phyloP scores from a whole-genome alignment of 495 filamentous ascomycete species.

The Penicillium manginii region DNA sequence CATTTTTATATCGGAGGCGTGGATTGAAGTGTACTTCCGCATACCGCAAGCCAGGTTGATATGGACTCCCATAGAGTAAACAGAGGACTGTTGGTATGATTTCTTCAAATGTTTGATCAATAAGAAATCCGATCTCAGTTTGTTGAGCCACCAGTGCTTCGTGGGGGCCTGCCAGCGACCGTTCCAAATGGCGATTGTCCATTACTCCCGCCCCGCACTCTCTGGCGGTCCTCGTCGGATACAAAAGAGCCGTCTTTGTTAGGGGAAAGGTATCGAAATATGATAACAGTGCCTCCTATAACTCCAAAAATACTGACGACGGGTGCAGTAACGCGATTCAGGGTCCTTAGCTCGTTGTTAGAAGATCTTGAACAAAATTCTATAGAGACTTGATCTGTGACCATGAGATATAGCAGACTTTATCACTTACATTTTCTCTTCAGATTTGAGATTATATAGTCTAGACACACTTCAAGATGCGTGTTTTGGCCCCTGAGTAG shows the following conservation, averaged over 20 bases:
- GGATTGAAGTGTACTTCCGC: no score
- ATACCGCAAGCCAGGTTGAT: no score
- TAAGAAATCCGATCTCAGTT: background rate
- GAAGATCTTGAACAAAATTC: background rate
- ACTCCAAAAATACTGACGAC: slow-evolving; percentile 4
- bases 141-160: slow-evolving; percentile 7
- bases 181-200: slow-evolving; percentile 9
- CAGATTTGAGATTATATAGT: no score
- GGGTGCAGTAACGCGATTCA: background rate
- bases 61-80: no score
- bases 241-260: slow-evolving; percentile 19
- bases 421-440: no score
- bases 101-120: no score
- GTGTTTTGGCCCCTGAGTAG: no score
- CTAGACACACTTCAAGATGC: no score
- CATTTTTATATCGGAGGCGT: no score
- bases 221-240: slow-evolving; percentile 21
- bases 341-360: background rate
- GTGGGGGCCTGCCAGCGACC: slow-evolving; percentile 7
- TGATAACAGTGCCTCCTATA: slow-evolving; percentile 2
- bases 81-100: no score
- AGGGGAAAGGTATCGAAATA: slow-evolving; percentile 8
- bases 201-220: slow-evolving; percentile 5
- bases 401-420: no score
- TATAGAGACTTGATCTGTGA: no score